phyloP scores from a whole-genome alignment of 352 stramenopile genomes.

The Phytophthora palmivora region DNA sequence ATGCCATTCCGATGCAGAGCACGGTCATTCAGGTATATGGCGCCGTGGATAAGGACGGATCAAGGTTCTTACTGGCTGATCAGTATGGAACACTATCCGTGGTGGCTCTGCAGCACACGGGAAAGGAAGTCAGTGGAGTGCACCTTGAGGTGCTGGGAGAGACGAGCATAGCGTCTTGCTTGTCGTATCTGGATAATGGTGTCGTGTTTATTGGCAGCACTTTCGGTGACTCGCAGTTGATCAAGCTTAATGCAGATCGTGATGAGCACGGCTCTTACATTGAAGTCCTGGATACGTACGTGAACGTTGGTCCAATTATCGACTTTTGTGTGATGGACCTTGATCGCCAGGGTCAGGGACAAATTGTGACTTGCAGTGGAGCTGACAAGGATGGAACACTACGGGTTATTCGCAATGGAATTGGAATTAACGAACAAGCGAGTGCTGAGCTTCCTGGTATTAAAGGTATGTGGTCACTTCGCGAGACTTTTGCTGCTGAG shows the following conservation, averaged over 20 bases:
- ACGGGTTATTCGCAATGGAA: conserved; percentile 98
- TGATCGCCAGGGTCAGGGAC: conserved; percentile 93
- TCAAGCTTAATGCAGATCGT: conserved; percentile 90
- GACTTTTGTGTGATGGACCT: conserved; percentile 98
- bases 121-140: conserved; percentile 80
- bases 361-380: conserved; percentile 97
- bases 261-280: conserved; percentile 91
- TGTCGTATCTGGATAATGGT: conserved; percentile 95
- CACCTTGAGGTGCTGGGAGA: conserved; percentile 95
- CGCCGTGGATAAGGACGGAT: conserved; percentile 88
- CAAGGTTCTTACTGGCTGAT: conserved; percentile 89
- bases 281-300: conserved; percentile 96
- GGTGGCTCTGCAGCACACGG: conserved; percentile 84
- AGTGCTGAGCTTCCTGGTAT: conserved; percentile 96
- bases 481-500: conserved; percentile 81
- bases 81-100: conserved; percentile 92
- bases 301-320: conserved; percentile 98
- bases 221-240: conserved; percentile 95
- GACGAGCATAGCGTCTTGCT: conserved; percentile 89
- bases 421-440: conserved; percentile 97
- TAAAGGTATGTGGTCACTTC: conserved; percentile 97
- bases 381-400: conserved; percentile 96
- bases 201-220: conserved; percentile 96
- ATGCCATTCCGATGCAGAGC: conserved; percentile 92
- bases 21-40: conserved; percentile 92